Conservation (phyloP, 129 eudicot genomes). For the Scalesia atractyloides region DNA sequence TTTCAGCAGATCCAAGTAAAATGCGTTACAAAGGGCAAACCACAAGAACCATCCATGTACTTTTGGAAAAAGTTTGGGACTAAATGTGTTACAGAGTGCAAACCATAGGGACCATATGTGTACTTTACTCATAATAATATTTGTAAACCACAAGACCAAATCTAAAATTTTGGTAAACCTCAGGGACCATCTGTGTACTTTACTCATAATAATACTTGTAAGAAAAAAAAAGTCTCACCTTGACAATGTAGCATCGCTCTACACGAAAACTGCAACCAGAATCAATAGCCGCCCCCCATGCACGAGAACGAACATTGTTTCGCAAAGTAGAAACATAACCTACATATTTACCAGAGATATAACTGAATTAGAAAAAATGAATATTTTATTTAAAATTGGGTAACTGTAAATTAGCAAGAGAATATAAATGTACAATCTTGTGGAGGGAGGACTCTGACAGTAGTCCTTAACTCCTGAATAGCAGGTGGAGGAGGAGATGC, state of each 20-base stretch:
- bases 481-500: constrained; percentile 94
- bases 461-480: constrained; percentile 83
- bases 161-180: too few relatives aligned
- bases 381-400: neutral
- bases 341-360: constrained; percentile 24
- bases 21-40: too few relatives aligned
- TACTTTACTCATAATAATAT: too few relatives aligned
- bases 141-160: too few relatives aligned
- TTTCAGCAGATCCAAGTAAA: too few relatives aligned
- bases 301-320: constrained; percentile 97
- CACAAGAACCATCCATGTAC: too few relatives aligned
- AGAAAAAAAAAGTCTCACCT: constrained; percentile 43
- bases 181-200: too few relatives aligned
- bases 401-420: constrained; percentile 7
- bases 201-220: too few relatives aligned
- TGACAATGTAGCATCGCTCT: constrained; percentile 82
- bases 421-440: constrained; percentile 72
- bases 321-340: constrained; percentile 90
- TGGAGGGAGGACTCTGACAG: constrained; percentile 82
- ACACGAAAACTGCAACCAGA: constrained; percentile 96
- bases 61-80: too few relatives aligned
- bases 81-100: too few relatives aligned
- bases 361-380: neutral
- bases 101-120: too few relatives aligned
- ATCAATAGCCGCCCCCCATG: constrained; percentile 98